These are phyloP conservation scores for Penicillium sp. DNA, from an alignment of 2,329 filamentous ascomycete species.

Conservation along the genomic window DNA sequence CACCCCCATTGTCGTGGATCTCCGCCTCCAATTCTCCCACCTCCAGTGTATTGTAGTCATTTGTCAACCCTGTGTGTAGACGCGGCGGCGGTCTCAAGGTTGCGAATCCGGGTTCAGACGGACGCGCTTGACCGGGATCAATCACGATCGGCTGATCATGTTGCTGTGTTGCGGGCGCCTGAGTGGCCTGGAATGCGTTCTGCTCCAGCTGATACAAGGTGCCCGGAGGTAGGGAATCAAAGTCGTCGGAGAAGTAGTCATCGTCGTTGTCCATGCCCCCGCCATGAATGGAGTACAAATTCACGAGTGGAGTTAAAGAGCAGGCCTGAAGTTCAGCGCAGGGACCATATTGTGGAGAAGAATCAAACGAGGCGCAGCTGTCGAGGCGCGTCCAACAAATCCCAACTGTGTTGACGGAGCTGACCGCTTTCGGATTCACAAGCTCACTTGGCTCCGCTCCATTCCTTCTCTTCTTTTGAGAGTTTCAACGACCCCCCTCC, in stretches of 20 bases:
- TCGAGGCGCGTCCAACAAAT: background rate
- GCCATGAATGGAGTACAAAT: slow-evolving; percentile 33
- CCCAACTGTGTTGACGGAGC: slow-evolving; percentile 4
- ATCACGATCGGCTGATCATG: slow-evolving; percentile 7
- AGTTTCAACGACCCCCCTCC: background rate
- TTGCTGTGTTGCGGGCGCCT: slow-evolving; percentile 30
- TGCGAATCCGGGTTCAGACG: slow-evolving; percentile 10
- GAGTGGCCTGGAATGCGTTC: slow-evolving; percentile 46
- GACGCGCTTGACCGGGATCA: slow-evolving; percentile 6
- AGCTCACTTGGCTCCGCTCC: slow-evolving; percentile 27
- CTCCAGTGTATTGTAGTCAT: slow-evolving; percentile 44
- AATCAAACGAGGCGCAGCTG: slow-evolving; percentile 1
- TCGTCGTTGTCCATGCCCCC: slow-evolving; percentile 49
- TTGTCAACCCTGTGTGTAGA: slow-evolving; percentile 37
- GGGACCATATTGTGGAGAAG: background rate
- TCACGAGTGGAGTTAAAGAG: background rate
- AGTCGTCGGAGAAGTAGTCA: slow-evolving; percentile 49
- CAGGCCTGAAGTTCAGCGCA: background rate
- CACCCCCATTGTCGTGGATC: slow-evolving; percentile 40
- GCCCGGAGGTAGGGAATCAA: slow-evolving; percentile 45
- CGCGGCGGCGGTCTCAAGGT: slow-evolving; percentile 29
- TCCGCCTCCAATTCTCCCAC: slow-evolving; percentile 45
- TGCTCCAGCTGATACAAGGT: slow-evolving; percentile 47
- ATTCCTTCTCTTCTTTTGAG: slow-evolving; percentile 18
- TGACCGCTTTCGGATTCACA: slow-evolving; percentile 35